Conservation (phyloP, 2,329 filamentous ascomycete species). For the Teratosphaeria destructans region DNA sequence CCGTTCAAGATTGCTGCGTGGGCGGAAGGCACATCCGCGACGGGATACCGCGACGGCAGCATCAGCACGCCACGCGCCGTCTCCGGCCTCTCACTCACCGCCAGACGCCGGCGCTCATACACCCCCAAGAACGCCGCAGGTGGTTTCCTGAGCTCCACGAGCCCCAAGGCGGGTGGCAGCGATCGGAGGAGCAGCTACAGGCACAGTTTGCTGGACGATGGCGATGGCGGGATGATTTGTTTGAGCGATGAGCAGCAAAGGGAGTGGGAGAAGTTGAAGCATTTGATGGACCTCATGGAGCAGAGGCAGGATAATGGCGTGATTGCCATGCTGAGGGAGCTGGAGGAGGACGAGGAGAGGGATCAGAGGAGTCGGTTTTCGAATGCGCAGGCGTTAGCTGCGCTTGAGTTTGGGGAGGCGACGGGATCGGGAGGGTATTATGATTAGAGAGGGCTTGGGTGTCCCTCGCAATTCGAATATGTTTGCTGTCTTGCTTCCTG, state of each 20-base stretch:
- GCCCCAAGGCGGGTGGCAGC: constrained; percentile 8
- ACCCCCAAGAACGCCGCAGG: constrained; percentile 13
- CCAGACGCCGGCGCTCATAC: constrained; percentile 10
- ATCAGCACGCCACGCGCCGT: constrained; percentile 11
- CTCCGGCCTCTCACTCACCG: constrained; percentile 9
- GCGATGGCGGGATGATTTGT: constrained; percentile 13
- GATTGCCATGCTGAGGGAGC: constrained; percentile 2
- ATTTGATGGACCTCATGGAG: constrained; percentile 4
- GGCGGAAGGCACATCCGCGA: neutral
- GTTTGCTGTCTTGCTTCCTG: neutral
- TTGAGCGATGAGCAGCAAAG: constrained; percentile 18
- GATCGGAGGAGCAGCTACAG: constrained; percentile 11
- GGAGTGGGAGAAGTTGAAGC: constrained; percentile 19
- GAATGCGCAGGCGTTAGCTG: constrained; percentile 17
- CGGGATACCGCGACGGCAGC: neutral
- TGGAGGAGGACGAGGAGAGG: constrained; percentile 4
- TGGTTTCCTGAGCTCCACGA: constrained; percentile 17
- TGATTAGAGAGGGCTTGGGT: neutral
- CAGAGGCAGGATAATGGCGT: constrained; percentile 3
- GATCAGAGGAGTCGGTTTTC: constrained; percentile 4
- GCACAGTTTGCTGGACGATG: constrained; percentile 9
- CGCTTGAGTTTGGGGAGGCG: constrained; percentile 16
- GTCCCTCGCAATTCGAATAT: neutral
- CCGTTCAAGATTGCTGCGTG: neutral
- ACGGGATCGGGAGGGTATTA: neutral